Conservation (phyloP, 106 monocot genomes). For the Acorus calamus region DNA sequence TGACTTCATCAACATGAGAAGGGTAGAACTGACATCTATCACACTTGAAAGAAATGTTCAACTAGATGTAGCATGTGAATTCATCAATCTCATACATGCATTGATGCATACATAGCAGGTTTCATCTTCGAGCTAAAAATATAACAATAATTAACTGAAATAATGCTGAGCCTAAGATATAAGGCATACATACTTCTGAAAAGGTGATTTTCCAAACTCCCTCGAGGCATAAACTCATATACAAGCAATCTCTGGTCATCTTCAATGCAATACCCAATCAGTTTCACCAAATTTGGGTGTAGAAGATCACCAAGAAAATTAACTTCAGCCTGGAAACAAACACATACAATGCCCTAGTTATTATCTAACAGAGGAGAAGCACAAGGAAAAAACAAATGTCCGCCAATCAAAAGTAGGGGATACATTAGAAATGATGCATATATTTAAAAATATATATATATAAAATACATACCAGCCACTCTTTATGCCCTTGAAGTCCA, state of each 20-base stretch:
- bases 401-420: no score
- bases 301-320: constrained; percentile 69
- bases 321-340: constrained; percentile 51
- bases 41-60: no score
- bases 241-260: constrained; percentile 68
- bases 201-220: constrained; percentile 73
- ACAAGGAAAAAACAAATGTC: neutral
- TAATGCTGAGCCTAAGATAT: neutral
- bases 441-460: no score
- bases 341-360: no score
- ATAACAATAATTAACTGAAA: no score
- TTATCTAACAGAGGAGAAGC: neutral
- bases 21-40: no score
- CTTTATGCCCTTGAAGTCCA: constrained; percentile 75
- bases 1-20: no score
- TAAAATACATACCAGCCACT: constrained; percentile 55
- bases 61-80: no score
- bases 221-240: constrained; percentile 72
- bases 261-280: constrained; percentile 72
- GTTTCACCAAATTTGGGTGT: constrained; percentile 64
- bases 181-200: constrained; percentile 50
- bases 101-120: no score
- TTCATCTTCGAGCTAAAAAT: no score
- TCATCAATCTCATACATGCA: no score
- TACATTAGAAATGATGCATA: no score